These are phyloP conservation scores for Coniosporium apollinis DNA, from an alignment of 495 filamentous ascomycete species.

Conservation along the genomic window DNA sequence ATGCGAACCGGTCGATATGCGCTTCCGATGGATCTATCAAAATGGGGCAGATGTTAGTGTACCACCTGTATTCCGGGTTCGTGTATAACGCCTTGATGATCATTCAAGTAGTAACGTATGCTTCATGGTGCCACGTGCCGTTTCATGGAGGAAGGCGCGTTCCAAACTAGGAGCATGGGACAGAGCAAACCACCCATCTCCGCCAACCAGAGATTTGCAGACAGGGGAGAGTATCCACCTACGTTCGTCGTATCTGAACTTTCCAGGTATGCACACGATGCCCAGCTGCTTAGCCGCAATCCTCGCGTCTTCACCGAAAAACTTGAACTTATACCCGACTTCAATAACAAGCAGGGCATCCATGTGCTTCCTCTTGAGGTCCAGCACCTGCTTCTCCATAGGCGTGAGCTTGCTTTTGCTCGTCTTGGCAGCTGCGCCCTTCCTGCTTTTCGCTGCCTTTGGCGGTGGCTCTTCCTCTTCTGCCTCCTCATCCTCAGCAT, in stretches of 20 bases:
- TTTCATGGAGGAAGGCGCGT: too few relatives aligned
- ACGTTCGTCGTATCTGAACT: conserved; percentile 86
- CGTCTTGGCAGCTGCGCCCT: conserved; percentile 46
- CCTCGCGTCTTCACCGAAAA: conserved; percentile 94
- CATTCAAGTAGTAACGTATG: too few relatives aligned
- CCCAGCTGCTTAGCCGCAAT: conserved; percentile 78
- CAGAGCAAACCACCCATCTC: too few relatives aligned
- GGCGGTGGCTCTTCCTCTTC: conserved; percentile 26
- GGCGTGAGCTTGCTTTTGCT: conserved; percentile 67
- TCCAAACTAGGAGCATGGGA: too few relatives aligned
- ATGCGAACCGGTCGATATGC: conserved; percentile 83
- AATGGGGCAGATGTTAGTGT: conserved; percentile 3
- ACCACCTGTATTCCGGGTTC: too few relatives aligned
- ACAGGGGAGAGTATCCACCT: conserved; percentile 13
- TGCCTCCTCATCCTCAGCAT: conserved; percentile 15
- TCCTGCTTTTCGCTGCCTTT: conserved; percentile 35
- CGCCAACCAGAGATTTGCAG: conserved; percentile 1
- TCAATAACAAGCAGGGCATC: conserved; percentile 82
- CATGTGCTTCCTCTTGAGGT: conserved; percentile 83
- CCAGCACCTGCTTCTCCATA: conserved; percentile 81
- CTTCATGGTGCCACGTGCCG: too few relatives aligned
- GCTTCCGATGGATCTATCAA: conserved; percentile 66
- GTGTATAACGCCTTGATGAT: conserved; percentile 1
- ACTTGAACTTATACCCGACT: conserved; percentile 94
- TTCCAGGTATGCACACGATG: conserved; percentile 95